phyloP scores from a whole-genome alignment of 1,139 yeast species.

The Tardiomyces depauwii region DNA sequence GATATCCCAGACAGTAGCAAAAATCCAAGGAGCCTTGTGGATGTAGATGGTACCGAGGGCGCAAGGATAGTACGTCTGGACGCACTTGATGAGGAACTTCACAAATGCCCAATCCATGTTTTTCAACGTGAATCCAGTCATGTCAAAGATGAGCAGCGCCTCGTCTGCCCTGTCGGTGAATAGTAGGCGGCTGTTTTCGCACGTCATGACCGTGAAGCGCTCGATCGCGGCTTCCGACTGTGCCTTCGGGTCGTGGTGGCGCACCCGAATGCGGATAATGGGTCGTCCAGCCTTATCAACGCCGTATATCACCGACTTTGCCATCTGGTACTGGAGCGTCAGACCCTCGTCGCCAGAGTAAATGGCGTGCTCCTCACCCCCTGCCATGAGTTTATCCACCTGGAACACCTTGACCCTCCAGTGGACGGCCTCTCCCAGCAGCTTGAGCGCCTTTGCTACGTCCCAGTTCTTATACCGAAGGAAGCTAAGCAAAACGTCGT shows the following conservation, averaged over 20 bases:
- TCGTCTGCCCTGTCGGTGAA: constrained; percentile 57
- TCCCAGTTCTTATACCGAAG: constrained; percentile 69
- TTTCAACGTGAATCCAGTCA: constrained; percentile 60
- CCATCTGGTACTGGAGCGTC: constrained; percentile 38
- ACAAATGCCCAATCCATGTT: constrained; percentile 82
- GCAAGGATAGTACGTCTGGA: constrained; percentile 87
- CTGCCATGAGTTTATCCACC: constrained; percentile 45
- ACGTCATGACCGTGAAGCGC: constrained; percentile 49
- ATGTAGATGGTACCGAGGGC: constrained; percentile 62
- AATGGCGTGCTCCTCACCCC: constrained; percentile 46
- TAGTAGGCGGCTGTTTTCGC: constrained; percentile 59
- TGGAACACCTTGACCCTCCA: constrained; percentile 55
- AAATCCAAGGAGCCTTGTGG: constrained; percentile 88
- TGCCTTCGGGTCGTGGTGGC: constrained; percentile 57
- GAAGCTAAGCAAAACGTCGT: constrained; percentile 54
- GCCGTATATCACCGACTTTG: constrained; percentile 60
- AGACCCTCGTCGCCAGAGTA: constrained; percentile 33
- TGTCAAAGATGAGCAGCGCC: constrained; percentile 64
- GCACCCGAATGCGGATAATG: constrained; percentile 59
- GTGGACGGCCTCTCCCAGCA: constrained; percentile 53
- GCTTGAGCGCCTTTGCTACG: constrained; percentile 46
- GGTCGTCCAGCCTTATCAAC: constrained; percentile 56
- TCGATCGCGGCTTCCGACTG: constrained; percentile 61
- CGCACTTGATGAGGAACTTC: constrained; percentile 62
- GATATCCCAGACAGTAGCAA: constrained; percentile 76